Conservation (phyloP, 257 asterid species). For the Petunia secreta region DNA sequence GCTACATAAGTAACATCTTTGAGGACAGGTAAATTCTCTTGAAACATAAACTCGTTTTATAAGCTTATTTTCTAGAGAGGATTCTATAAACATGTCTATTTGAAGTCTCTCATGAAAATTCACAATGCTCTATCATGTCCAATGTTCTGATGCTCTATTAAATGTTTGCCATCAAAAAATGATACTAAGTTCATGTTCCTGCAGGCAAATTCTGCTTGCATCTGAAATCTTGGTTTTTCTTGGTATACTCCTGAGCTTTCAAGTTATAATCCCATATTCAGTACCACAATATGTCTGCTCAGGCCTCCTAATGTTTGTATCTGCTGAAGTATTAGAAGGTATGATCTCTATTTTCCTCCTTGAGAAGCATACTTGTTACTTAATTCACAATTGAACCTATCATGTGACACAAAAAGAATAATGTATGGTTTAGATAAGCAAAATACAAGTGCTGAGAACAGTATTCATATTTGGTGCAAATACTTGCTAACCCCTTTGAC, state of each 20-base stretch:
- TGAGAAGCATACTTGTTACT: constrained; percentile 3
- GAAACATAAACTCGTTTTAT: not conserved
- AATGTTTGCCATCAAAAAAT: not conserved
- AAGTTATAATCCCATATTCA: constrained; percentile 56
- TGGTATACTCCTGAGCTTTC: constrained; percentile 69
- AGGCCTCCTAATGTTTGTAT: constrained; percentile 69
- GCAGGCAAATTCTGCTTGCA: constrained; percentile 77
- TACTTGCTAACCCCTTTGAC: not conserved
- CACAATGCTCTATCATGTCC: not conserved
- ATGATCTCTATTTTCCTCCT: constrained; percentile 14
- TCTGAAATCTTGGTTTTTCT: constrained; percentile 71
- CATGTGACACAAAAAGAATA: not conserved
- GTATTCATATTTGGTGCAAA: not conserved
- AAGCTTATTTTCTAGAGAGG: constrained; percentile 11
- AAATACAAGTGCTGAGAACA: not conserved
- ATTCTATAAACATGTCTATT: not conserved
- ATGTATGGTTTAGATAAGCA: not conserved
- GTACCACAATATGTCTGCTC: constrained; percentile 70
- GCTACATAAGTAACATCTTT: constrained; percentile 91
- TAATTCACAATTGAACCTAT: not conserved
- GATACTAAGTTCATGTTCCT: not conserved
- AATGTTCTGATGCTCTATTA: not conserved
- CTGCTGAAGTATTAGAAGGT: constrained; percentile 94
- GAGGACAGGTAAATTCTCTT: constrained; percentile 77
- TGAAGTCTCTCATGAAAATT: not conserved